A percentile compares a stretch with the other conserved stretches of the same genome.
Conservation (phyloP, 805 yeast species). For the Ogataea degrootiae region DNA sequence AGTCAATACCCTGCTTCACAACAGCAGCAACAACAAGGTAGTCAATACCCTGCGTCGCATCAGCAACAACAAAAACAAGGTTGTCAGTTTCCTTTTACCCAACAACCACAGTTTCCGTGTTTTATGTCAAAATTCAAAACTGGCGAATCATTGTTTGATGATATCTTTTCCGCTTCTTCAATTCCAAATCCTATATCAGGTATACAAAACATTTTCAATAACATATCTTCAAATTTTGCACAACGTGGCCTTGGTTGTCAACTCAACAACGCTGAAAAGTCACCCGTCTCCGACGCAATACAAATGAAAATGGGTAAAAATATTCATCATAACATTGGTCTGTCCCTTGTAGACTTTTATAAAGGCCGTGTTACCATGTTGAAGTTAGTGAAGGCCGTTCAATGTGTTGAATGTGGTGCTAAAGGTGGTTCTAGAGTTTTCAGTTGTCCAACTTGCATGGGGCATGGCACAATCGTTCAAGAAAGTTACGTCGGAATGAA, state of each 20-base stretch:
- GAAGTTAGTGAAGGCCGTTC: conserved; percentile 44
- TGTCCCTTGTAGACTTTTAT: conserved; percentile 52
- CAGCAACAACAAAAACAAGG: too few species aligned
- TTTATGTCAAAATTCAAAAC: not conserved
- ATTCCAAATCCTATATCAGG: too few species aligned
- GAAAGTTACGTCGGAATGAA: conserved; percentile 41
- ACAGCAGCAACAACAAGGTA: not conserved
- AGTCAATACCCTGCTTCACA: not conserved
- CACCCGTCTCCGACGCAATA: too few species aligned
- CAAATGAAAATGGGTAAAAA: conserved; percentile 40
- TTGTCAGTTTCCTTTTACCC: too few species aligned
- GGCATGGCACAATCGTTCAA: conserved; percentile 38
- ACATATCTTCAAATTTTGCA: too few species aligned
- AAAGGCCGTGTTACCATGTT: conserved; percentile 53
- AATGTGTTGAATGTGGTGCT: conserved; percentile 49
- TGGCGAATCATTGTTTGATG: conserved; percentile 28
- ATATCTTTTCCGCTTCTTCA: conserved; percentile 17
- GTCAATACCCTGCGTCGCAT: not conserved
- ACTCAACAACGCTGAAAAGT: too few species aligned
- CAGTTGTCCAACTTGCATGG: conserved; percentile 37
- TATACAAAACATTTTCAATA: too few species aligned
- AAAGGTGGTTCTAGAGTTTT: conserved; percentile 37
- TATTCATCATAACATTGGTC: conserved; percentile 50
- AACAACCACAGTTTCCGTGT: too few species aligned
- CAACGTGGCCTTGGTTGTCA: too few species aligned